Conservation (phyloP, 495 filamentous ascomycete species). For the Darksidea phi region DNA sequence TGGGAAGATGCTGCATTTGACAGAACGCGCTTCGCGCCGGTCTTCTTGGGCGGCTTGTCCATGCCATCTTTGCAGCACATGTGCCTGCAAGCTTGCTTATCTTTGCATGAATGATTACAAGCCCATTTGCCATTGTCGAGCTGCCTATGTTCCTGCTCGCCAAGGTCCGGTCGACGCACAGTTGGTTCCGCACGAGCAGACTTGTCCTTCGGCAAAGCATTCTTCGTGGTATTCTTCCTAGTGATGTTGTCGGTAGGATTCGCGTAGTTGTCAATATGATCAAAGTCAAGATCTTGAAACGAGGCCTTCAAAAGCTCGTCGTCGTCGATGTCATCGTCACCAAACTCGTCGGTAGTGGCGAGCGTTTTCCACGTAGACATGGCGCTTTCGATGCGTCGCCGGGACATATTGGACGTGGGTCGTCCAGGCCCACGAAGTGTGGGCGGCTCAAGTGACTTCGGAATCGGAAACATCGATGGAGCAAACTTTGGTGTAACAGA, state of each 20-base stretch:
- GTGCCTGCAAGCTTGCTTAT: slow-evolving; percentile 77
- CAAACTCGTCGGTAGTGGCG: slow-evolving; percentile 50
- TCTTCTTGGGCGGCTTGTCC: slow-evolving; percentile 68
- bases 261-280: slow-evolving; percentile 50
- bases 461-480: slow-evolving; percentile 51
- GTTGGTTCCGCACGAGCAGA: slow-evolving; percentile 14
- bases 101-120: slow-evolving; percentile 82
- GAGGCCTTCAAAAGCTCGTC: slow-evolving; percentile 53
- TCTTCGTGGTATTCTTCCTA: slow-evolving; percentile 23
- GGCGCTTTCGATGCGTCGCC: slow-evolving; percentile 13
- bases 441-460: slow-evolving; percentile 31
- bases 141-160: slow-evolving; percentile 50
- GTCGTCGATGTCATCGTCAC: slow-evolving; percentile 57
- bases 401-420: slow-evolving; percentile 24
- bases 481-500: slow-evolving; percentile 64
- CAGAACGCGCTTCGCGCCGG: slow-evolving; percentile 40
- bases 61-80: slow-evolving; percentile 85
- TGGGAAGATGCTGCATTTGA: slow-evolving; percentile 15
- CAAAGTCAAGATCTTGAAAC: slow-evolving; percentile 44
- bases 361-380: neutral
- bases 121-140: slow-evolving; percentile 82
- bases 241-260: slow-evolving; percentile 32
- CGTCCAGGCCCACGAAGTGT: slow-evolving; percentile 3
- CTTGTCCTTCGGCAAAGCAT: slow-evolving; percentile 31
- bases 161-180: neutral